Evolutionary conservation across 1,284 basidiomycete genomes (phyloP).

Genomic region (Cryptococcus wingfieldii): DNA sequence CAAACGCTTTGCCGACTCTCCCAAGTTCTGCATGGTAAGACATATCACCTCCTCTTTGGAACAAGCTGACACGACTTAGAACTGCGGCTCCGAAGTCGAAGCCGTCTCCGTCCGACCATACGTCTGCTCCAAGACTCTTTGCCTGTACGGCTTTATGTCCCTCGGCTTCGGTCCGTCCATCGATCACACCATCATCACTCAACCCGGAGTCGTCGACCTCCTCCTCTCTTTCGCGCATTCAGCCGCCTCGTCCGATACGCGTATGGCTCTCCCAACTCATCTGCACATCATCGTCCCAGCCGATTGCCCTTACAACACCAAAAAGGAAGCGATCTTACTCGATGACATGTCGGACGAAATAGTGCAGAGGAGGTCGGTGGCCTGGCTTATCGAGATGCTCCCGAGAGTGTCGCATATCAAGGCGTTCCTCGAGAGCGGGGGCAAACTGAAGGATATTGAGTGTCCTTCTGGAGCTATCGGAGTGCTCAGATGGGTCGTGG

Average conservation of each 20-base stretch:
- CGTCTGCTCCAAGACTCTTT: slow-evolving; percentile 23
- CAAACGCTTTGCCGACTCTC: slow-evolving; percentile 18
- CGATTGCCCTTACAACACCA: background rate
- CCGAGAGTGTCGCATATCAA: slow-evolving; percentile 20
- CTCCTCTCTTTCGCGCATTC: slow-evolving; percentile 24
- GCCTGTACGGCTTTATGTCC: slow-evolving; percentile 26
- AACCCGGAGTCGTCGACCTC: slow-evolving; percentile 26
- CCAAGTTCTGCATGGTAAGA: slow-evolving; percentile 25
- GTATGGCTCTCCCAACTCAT: slow-evolving; percentile 22
- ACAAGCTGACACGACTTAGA: slow-evolving; percentile 6
- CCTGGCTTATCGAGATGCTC: slow-evolving; percentile 20
- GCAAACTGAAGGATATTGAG: slow-evolving; percentile 9
- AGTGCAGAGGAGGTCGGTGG: slow-evolving; percentile 12
- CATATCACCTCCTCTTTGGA: background rate
- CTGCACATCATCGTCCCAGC: slow-evolving; percentile 3
- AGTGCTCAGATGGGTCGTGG: slow-evolving; percentile 26
- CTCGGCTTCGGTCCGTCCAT: slow-evolving; percentile 28
- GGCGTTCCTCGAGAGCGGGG: slow-evolving; percentile 8
- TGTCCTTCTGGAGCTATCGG: slow-evolving; percentile 15
- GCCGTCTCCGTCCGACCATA: slow-evolving; percentile 24
- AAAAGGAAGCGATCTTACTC: background rate
- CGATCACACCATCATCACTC: slow-evolving; percentile 22
- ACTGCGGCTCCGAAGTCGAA: slow-evolving; percentile 21
- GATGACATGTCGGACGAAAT: background rate
- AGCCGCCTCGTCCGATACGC: slow-evolving; percentile 11